Evolutionary conservation across 805 yeast species (phyloP).

Genomic region (Candida pseudoglaebosa): DNA sequence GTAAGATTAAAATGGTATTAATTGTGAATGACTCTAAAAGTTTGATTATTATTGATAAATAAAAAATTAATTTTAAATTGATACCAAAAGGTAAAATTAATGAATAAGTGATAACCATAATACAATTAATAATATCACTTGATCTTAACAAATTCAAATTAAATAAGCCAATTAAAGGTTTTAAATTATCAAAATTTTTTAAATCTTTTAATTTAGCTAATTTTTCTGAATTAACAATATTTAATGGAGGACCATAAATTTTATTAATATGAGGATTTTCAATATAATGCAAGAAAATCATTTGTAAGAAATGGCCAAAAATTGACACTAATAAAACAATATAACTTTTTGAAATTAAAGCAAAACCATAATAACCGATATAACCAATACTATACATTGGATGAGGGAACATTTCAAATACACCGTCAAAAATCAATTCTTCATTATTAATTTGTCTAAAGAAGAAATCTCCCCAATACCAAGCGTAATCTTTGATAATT

Average conservation of each 20-base stretch:
- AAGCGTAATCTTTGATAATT: slow-evolving; percentile 84
- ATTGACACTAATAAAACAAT: slow-evolving; percentile 65
- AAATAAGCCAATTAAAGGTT: slow-evolving; percentile 55
- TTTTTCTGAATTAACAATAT: slow-evolving; percentile 32
- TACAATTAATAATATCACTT: slow-evolving; percentile 53
- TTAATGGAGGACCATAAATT: slow-evolving; percentile 55
- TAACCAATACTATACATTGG: slow-evolving; percentile 92
- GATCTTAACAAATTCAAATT: slow-evolving; percentile 63
- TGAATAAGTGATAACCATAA: slow-evolving; percentile 39
- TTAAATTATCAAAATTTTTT: slow-evolving; percentile 36
- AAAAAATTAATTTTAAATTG: slow-evolving; percentile 23
- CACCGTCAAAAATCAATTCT: slow-evolving; percentile 81
- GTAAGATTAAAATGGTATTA: slow-evolving; percentile 50
- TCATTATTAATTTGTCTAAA: slow-evolving; percentile 61
- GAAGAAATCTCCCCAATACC: slow-evolving; percentile 96
- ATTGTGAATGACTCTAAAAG: slow-evolving; percentile 48
- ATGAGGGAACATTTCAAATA: slow-evolving; percentile 85
- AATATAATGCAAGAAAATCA: slow-evolving; percentile 66
- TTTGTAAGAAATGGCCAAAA: slow-evolving; percentile 73
- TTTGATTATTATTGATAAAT: slow-evolving; percentile 45
- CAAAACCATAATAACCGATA: slow-evolving; percentile 82
- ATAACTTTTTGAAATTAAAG: slow-evolving; percentile 71
- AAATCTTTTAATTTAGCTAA: slow-evolving; percentile 47
- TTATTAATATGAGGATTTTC: slow-evolving; percentile 87
- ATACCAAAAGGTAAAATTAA: slow-evolving; percentile 36